These are phyloP conservation scores for Syzygium aqueum DNA, from an alignment of 345 rosid species.

Conservation along the genomic window DNA sequence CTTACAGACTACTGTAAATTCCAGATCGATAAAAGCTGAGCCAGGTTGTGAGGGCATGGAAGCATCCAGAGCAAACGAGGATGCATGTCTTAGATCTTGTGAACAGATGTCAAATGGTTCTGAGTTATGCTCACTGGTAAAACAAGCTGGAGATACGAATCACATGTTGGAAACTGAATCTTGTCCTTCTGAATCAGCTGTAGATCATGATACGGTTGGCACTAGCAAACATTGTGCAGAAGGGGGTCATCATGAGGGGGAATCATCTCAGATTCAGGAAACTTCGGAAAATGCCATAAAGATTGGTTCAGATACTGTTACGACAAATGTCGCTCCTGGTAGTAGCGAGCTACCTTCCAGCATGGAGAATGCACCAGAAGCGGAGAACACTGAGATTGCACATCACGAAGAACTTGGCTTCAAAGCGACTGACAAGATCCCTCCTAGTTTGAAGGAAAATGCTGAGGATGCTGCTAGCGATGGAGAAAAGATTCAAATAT, in stretches of 20 bases:
- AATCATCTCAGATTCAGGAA: constrained; percentile 2
- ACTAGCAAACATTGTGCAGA: neutral
- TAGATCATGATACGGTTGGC: neutral
- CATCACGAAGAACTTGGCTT: constrained; percentile 10
- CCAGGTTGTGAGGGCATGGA: constrained; percentile 19
- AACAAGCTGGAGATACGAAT: neutral
- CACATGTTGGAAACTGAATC: neutral
- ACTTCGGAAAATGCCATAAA: constrained; percentile 11
- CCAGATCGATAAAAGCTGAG: constrained; percentile 42
- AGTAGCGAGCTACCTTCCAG: constrained; percentile 3
- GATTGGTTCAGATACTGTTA: constrained; percentile 11
- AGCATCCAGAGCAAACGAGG: constrained; percentile 16
- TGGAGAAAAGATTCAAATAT: constrained; percentile 49
- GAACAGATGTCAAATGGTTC: constrained; percentile 5
- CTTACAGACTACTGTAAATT: constrained; percentile 14
- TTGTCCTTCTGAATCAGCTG: constrained; percentile 14
- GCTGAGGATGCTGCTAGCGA: constrained; percentile 35
- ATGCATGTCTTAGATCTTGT: constrained; percentile 8
- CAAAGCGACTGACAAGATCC: constrained; percentile 8
- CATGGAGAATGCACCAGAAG: neutral
- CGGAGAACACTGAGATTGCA: constrained; percentile 12
- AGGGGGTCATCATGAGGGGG: neutral
- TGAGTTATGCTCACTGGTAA: neutral
- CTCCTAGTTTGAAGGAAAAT: constrained; percentile 19
- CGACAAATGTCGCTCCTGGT: constrained; percentile 10